A percentile compares a stretch with the other conserved stretches of the same genome.
Conservation (phyloP, 1,139 yeast genomes). For the Pichia sp. region DNA sequence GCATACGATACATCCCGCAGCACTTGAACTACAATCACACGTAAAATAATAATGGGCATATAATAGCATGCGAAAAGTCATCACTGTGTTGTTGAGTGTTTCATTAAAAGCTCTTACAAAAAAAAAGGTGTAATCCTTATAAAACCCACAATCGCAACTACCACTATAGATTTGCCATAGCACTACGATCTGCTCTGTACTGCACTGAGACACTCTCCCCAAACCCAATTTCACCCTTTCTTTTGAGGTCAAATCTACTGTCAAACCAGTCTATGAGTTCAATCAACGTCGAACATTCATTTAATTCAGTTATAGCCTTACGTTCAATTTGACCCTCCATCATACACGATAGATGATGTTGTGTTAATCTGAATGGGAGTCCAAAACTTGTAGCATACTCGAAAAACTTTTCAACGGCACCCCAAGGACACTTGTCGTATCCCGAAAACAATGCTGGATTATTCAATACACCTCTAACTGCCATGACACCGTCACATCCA, state of each 20-base stretch:
- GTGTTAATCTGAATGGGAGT: slow-evolving; percentile 71
- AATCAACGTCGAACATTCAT: slow-evolving; percentile 46
- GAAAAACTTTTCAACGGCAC: slow-evolving; percentile 78
- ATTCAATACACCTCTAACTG: slow-evolving; percentile 78
- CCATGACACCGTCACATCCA: slow-evolving; percentile 89
- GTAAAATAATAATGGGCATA: no score
- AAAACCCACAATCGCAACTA: not conserved
- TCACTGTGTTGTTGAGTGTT: no score
- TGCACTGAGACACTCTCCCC: slow-evolving; percentile 53
- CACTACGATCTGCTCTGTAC: slow-evolving; percentile 33
- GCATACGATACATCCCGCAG: no score
- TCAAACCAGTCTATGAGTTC: slow-evolving; percentile 84
- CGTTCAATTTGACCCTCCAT: slow-evolving; percentile 53
- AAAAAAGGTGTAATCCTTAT: not conserved
- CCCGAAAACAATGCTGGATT: slow-evolving; percentile 90
- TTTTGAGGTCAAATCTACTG: slow-evolving; percentile 48
- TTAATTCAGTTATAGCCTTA: slow-evolving; percentile 51
- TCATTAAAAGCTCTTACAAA: not conserved
- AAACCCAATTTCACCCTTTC: slow-evolving; percentile 63
- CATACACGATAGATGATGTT: slow-evolving; percentile 89
- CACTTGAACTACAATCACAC: no score
- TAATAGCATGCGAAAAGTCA: no score
- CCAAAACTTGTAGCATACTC: slow-evolving; percentile 74
- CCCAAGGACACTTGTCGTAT: slow-evolving; percentile 72
- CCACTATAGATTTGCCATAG: slow-evolving; percentile 26